Evolutionary conservation across 306 rosid species (phyloP).

Genomic region (Trichosanthes cucumerina): DNA sequence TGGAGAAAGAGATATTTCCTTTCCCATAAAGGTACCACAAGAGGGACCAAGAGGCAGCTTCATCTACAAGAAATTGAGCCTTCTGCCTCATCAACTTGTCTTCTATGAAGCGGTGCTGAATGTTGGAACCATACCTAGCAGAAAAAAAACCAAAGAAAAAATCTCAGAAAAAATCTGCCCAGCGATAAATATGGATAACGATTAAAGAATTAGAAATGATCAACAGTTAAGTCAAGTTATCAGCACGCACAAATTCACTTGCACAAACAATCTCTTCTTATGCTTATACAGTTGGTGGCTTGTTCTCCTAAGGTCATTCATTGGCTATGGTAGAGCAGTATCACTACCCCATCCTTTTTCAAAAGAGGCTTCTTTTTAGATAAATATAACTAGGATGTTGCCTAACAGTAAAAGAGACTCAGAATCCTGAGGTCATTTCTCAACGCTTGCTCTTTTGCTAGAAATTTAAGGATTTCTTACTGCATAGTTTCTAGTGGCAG

Average conservation of each 20-base stretch:
- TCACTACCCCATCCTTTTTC: neutral
- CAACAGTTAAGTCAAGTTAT: neutral
- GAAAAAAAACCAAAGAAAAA: neutral
- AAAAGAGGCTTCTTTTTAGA: neutral
- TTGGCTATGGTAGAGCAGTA: neutral
- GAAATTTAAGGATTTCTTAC: neutral
- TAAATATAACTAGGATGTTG: neutral
- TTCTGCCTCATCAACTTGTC: conserved; percentile 94
- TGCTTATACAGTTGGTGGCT: neutral
- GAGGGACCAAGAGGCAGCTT: conserved; percentile 98
- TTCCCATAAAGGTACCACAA: conserved; percentile 91
- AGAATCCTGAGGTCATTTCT: neutral
- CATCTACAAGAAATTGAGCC: conserved; percentile 84
- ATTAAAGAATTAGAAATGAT: neutral
- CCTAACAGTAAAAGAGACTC: neutral
- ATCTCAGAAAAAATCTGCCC: neutral
- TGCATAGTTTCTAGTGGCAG: neutral
- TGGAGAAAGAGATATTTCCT: conserved; percentile 49
- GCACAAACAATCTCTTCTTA: neutral
- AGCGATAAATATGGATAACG: neutral
- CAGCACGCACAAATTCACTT: neutral
- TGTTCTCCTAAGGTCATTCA: neutral
- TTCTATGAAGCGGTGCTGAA: conserved; percentile 69
- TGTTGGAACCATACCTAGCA: conserved; percentile 54
- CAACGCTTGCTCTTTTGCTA: neutral